These are phyloP conservation scores for Huntiella decipiens DNA, from an alignment of 2,329 filamentous ascomycete species.

Conservation along the genomic window DNA sequence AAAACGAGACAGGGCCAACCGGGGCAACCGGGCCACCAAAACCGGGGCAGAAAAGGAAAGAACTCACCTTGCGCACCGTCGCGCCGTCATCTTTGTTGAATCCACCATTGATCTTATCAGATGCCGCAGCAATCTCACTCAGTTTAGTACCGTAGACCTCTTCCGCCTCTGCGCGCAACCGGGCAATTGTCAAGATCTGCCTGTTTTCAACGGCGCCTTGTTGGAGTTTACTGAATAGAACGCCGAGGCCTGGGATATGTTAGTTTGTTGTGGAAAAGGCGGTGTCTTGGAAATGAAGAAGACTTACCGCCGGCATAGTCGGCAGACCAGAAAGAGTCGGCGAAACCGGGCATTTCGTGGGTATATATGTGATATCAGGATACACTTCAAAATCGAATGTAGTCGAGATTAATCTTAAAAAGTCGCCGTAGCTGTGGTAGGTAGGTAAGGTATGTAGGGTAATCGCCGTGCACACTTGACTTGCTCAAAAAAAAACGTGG, in stretches of 20 bases:
- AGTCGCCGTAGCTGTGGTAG: no score
- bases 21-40: conserved; percentile 1
- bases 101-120: conserved; percentile 66
- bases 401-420: no score
- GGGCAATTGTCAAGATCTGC: conserved; percentile 78
- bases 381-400: no score
- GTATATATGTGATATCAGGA: no score
- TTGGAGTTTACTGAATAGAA: conserved; percentile 90
- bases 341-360: conserved; percentile 62
- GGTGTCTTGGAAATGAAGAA: background rate
- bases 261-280: background rate
- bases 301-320: conserved; percentile 81
- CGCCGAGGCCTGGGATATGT: conserved; percentile 47
- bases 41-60: background rate
- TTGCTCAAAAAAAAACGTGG: no score
- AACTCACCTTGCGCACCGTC: conserved; percentile 74
- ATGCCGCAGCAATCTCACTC: conserved; percentile 59
- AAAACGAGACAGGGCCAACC: background rate
- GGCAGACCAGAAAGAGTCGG: conserved; percentile 92
- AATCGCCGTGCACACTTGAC: no score
- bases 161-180: conserved; percentile 88
- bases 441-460: no score
- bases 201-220: conserved; percentile 91
- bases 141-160: conserved; percentile 71
- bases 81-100: conserved; percentile 88